Evolutionary conservation across 2,329 filamentous ascomycete species (phyloP).

Genomic region (Pestalotiopsis sp.): DNA sequence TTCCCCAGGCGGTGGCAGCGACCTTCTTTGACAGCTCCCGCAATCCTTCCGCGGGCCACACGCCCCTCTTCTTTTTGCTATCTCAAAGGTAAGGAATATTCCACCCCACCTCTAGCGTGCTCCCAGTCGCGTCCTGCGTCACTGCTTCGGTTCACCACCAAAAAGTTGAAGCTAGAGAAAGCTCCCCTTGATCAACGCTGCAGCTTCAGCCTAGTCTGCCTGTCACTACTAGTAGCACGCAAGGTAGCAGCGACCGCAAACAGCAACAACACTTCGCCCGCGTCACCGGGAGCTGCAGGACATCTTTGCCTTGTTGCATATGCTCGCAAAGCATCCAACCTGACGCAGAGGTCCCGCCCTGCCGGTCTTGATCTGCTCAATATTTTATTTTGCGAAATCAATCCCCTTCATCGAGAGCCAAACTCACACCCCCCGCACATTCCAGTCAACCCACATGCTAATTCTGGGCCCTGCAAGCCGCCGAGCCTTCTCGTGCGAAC

Average conservation of each 20-base stretch:
- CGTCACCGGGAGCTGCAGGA: not conserved
- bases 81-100: conserved; percentile 6
- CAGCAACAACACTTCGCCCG: too few relatives aligned
- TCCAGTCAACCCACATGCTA: conserved; percentile 55
- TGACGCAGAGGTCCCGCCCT: not conserved
- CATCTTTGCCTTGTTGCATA: not conserved
- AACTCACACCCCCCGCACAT: conserved; percentile 12
- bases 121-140: conserved; percentile 13
- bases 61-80: conserved; percentile 18
- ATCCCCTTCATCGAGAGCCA: conserved; percentile 3
- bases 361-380: not conserved
- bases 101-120: conserved; percentile 18
- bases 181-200: conserved; percentile 11
- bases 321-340: not conserved
- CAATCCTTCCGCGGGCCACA: not conserved
- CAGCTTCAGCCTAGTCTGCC: conserved; percentile 5
- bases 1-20: not conserved
- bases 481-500: conserved; percentile 57
- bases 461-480: conserved; percentile 49
- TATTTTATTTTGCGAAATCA: not conserved
- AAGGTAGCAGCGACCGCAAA: not conserved
- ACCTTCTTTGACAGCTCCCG: not conserved
- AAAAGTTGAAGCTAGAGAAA: conserved; percentile 12
- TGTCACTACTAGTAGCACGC: not conserved
- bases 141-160: conserved; percentile 15